Evolutionary conservation across 2,329 filamentous ascomycete species (phyloP).

Genomic region (Proliferodiscus dingleyae): DNA sequence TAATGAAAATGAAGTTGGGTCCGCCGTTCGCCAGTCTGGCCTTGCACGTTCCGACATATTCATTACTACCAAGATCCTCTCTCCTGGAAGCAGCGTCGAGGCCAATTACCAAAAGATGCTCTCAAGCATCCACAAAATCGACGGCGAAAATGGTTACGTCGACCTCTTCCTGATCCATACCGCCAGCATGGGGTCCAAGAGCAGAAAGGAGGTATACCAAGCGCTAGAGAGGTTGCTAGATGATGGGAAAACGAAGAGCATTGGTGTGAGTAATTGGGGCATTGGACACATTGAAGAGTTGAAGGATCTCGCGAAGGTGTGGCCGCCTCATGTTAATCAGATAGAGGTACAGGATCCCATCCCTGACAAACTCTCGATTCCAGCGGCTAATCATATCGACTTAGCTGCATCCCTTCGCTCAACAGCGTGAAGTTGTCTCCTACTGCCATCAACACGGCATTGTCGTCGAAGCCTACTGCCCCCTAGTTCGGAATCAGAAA

Average conservation of each 20-base stretch:
- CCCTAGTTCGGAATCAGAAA: constrained; percentile 57
- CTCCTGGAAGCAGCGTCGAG: constrained; percentile 47
- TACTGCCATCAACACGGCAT: constrained; percentile 45
- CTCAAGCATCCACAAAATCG: constrained; percentile 11
- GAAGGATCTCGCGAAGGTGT: constrained; percentile 58
- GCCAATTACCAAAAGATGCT: constrained; percentile 45
- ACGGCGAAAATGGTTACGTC: constrained; percentile 11
- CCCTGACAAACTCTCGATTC: no score
- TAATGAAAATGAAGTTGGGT: constrained; percentile 64
- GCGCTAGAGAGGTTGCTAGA: constrained; percentile 58
- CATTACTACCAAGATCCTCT: constrained; percentile 66
- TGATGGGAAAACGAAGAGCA: constrained; percentile 56
- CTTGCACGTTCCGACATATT: constrained; percentile 57
- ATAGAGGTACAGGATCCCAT: constrained; percentile 58
- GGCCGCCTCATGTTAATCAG: constrained; percentile 70
- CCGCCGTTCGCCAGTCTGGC: constrained; percentile 53
- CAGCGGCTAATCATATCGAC: constrained; percentile 44
- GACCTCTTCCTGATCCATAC: constrained; percentile 60
- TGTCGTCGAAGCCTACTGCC: constrained; percentile 48
- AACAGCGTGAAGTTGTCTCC: constrained; percentile 52
- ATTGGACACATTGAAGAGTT: constrained; percentile 65
- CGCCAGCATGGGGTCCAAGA: constrained; percentile 48
- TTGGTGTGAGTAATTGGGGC: constrained; percentile 71
- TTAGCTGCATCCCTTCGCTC: constrained; percentile 59
- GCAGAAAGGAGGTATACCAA: constrained; percentile 59